These are phyloP conservation scores for Eucalyptus marginata DNA, from an alignment of 345 rosid species.

Conservation along the genomic window DNA sequence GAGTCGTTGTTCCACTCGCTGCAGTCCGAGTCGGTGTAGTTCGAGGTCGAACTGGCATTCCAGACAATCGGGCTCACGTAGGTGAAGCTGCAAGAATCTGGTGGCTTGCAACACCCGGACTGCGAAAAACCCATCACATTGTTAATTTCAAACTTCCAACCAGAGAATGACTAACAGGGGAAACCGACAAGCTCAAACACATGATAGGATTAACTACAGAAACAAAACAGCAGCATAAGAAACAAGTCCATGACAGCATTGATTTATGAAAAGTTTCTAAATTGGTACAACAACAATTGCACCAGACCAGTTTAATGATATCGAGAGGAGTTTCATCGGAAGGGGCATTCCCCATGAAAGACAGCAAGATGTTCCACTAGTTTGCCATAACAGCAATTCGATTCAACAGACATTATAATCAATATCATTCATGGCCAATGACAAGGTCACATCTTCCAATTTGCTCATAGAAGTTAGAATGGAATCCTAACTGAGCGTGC, in stretches of 20 bases:
- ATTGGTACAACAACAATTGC: not conserved
- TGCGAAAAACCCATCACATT: not conserved
- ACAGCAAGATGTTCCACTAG: not conserved
- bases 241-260: not conserved
- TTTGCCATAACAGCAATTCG: not conserved
- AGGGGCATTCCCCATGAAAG: not conserved
- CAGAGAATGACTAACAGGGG: not conserved
- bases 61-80: not conserved
- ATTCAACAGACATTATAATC: not conserved
- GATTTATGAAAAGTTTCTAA: not conserved
- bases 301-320: not conserved
- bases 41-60: not conserved
- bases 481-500: not conserved
- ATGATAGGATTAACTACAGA: not conserved
- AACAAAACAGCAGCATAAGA: not conserved
- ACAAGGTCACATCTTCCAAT: not conserved
- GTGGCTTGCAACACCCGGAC: constrained; percentile 31
- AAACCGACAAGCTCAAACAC: not conserved
- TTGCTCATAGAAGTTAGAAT: not conserved
- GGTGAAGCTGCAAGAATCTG: constrained; percentile 2
- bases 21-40: not conserved
- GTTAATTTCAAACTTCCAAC: not conserved
- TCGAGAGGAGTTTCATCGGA: not conserved
- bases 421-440: not conserved
- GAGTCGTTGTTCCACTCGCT: not conserved